A percentile compares a stretch with the other conserved stretches of the same genome.
Conservation (phyloP, 2,329 filamentous ascomycete species). For the Pseudogymnoascus sp. region DNA sequence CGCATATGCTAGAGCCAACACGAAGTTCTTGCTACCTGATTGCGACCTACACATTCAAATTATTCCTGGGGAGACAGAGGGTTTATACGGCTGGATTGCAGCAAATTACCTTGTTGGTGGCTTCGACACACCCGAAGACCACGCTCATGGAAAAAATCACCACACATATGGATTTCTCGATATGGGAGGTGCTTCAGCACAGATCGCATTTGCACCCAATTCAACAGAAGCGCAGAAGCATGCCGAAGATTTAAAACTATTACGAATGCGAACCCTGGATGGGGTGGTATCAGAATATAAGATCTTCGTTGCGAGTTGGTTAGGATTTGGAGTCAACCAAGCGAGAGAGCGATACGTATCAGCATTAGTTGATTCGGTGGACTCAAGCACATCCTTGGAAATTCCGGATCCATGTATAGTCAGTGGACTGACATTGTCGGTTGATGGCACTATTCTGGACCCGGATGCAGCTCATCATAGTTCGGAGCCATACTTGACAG, state of each 20-base stretch:
- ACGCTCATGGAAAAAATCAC: constrained; percentile 77
- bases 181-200: constrained; percentile 95
- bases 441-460: constrained; percentile 54
- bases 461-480: constrained; percentile 29
- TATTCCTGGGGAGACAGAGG: constrained; percentile 91
- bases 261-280: constrained; percentile 76
- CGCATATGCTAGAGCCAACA: constrained; percentile 67
- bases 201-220: constrained; percentile 97
- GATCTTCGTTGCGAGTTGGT: constrained; percentile 93
- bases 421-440: constrained; percentile 60
- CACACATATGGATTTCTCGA: constrained; percentile 96
- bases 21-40: constrained; percentile 79
- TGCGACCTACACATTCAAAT: constrained; percentile 86
- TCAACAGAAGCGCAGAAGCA: constrained; percentile 83
- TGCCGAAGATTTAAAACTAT: constrained; percentile 75
- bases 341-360: constrained; percentile 80
- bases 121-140: constrained; percentile 68
- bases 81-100: constrained; percentile 93
- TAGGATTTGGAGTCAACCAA: constrained; percentile 94
- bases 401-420: constrained; percentile 89
- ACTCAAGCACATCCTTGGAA: constrained; percentile 50
- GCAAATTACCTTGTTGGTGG: constrained; percentile 91
- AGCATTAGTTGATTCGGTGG: constrained; percentile 58
- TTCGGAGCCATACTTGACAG: constrained; percentile 53
- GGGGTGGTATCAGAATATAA: constrained; percentile 71